These are phyloP conservation scores for Cutaneotrichosporon cutaneum DNA, from an alignment of 1,284 basidiomycete genomes.

Conservation along the genomic window DNA sequence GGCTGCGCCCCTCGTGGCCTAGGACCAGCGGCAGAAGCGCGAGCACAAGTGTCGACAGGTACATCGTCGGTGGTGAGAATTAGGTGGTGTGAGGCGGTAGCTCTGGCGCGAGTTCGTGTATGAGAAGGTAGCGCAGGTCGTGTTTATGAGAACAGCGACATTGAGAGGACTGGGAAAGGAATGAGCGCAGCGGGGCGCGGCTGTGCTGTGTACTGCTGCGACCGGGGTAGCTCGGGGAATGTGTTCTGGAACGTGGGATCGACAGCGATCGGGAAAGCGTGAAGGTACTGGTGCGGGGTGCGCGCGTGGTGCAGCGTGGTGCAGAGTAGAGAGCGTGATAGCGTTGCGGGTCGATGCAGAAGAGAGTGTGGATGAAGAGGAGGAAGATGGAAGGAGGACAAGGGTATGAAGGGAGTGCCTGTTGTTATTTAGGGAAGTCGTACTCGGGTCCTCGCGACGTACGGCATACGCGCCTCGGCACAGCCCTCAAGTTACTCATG, in stretches of 20 bases:
- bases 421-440: no score
- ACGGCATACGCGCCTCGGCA: not conserved
- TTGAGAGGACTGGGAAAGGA: not conserved
- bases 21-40: not conserved
- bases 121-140: not conserved
- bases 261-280: no score
- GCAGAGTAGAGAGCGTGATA: not conserved
- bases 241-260: not conserved
- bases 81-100: not conserved
- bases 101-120: not conserved
- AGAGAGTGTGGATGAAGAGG: not conserved
- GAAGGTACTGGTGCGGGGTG: not conserved
- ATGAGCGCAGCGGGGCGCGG: not conserved
- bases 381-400: not conserved
- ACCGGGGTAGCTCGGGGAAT: not conserved
- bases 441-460: no score
- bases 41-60: not conserved
- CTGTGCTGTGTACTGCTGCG: not conserved
- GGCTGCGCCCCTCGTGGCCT: not conserved
- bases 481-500: no score
- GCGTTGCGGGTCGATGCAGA: not conserved
- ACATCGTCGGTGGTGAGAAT: not conserved
- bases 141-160: not conserved
- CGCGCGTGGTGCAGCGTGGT: not conserved
- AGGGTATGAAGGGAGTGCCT: no score